These are phyloP conservation scores for Typha latifolia DNA, from an alignment of 176 grass and related monocot species.

Conservation along the genomic window DNA sequence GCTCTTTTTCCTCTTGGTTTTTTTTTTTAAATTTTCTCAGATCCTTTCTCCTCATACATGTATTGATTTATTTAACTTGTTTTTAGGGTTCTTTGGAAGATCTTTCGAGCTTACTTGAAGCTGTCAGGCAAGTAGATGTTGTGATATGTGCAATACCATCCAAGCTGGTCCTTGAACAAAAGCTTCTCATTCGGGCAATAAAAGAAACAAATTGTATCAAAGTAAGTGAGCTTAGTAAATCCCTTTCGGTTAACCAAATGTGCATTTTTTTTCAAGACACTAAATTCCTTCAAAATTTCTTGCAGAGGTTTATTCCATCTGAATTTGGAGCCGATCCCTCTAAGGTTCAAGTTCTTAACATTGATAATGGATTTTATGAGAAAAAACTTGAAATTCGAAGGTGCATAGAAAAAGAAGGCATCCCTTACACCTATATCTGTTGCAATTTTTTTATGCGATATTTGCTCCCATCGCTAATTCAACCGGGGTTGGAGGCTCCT, in stretches of 20 bases:
- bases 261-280: slow-evolving; percentile 3
- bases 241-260: background rate
- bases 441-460: slow-evolving; percentile 88
- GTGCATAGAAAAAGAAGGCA: slow-evolving; percentile 57
- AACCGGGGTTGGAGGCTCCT: slow-evolving; percentile 70
- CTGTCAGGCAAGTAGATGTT: slow-evolving; percentile 62
- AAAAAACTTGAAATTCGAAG: slow-evolving; percentile 60
- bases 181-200: slow-evolving; percentile 58
- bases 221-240: slow-evolving; percentile 21
- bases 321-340: slow-evolving; percentile 82
- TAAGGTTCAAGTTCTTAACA: slow-evolving; percentile 58
- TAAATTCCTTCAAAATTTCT: background rate
- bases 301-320: slow-evolving; percentile 84
- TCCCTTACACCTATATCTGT: slow-evolving; percentile 81
- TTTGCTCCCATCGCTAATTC: slow-evolving; percentile 75
- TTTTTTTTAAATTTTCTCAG: background rate
- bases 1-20: too few relatives aligned
- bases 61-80: background rate
- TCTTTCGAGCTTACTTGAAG: slow-evolving; percentile 51
- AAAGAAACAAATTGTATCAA: slow-evolving; percentile 84
- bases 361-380: slow-evolving; percentile 76
- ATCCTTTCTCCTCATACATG: background rate
- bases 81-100: slow-evolving; percentile 65
- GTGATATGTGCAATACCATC: slow-evolving; percentile 77
- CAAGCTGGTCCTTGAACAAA: slow-evolving; percentile 60